Conservation (phyloP, 148 eudicot genomes). For the Tetragonia tetragonoides region DNA sequence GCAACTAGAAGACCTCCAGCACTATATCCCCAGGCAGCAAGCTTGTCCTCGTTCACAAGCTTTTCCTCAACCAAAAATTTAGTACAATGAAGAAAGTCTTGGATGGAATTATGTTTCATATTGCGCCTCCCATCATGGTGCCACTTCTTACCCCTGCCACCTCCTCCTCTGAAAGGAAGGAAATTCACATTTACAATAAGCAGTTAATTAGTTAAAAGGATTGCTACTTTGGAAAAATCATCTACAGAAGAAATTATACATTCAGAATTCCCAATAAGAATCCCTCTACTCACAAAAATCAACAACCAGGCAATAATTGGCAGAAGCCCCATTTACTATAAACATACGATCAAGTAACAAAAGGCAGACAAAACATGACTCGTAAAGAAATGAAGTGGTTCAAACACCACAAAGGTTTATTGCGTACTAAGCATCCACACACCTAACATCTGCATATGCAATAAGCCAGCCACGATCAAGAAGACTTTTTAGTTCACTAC, state of each 20-base stretch:
- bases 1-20: constrained; percentile 97
- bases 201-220: background rate
- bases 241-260: background rate
- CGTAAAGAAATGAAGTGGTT: background rate
- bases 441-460: constrained; percentile 98
- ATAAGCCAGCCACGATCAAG: constrained; percentile 98
- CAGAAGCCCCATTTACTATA: background rate
- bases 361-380: constrained; percentile 7
- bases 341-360: background rate
- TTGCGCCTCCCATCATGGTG: constrained; percentile 73
- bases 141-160: constrained; percentile 86
- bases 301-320: background rate
- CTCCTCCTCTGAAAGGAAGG: constrained; percentile 72
- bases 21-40: constrained; percentile 95
- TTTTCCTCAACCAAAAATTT: constrained; percentile 64
- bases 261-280: background rate
- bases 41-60: constrained; percentile 70
- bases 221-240: background rate
- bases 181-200: constrained; percentile 19
- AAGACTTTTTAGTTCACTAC: constrained; percentile 86
- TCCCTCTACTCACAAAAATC: background rate
- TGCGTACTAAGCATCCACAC: constrained; percentile 9
- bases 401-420: background rate
- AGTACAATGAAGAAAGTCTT: constrained; percentile 76
- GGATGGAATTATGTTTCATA: constrained; percentile 63